These are phyloP conservation scores for Phylloporus rhodoxanthus DNA, from an alignment of 768 basidiomycete species.

Conservation along the genomic window DNA sequence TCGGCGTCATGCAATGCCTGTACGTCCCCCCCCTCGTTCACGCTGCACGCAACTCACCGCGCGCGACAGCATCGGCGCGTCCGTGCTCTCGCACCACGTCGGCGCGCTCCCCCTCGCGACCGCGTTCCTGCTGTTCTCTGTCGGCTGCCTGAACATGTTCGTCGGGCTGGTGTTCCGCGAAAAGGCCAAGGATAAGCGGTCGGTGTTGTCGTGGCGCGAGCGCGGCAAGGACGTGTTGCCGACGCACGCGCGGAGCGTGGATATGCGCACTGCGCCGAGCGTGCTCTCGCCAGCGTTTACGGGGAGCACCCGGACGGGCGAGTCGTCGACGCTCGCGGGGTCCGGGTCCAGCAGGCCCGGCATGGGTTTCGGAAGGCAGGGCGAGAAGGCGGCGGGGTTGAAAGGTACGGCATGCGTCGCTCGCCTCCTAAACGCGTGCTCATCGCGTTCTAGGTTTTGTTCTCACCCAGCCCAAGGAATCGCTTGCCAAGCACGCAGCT, in stretches of 20 bases:
- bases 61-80: conserved; percentile 60
- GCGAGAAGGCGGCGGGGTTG: conserved; percentile 68
- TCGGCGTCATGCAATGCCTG: conserved; percentile 86
- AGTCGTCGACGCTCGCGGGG: conserved; percentile 1
- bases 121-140: conserved; percentile 77
- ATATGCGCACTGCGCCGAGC: conserved; percentile 15
- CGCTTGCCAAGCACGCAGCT: conserved; percentile 43
- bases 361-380: conserved; percentile 77
- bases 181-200: conserved; percentile 57
- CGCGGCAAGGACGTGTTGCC: conserved; percentile 54
- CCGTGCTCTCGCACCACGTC: conserved; percentile 71
- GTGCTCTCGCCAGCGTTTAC: conserved; percentile 10
- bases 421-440: no score
- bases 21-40: conserved; percentile 31
- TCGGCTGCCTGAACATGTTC: conserved; percentile 79
- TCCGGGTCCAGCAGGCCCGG: conserved; percentile 35
- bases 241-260: conserved; percentile 26
- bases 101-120: conserved; percentile 82
- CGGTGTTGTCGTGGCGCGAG: conserved; percentile 61
- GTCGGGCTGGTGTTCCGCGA: conserved; percentile 77
- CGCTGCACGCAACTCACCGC: no score
- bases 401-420: conserved; percentile 43
- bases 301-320: conserved; percentile 5
- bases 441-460: conserved; percentile 40
- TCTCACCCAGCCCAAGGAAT: conserved; percentile 53